These are phyloP conservation scores for Kazachstania psychrophila DNA, from an alignment of 805 yeast genomes.

Conservation along the genomic window DNA sequence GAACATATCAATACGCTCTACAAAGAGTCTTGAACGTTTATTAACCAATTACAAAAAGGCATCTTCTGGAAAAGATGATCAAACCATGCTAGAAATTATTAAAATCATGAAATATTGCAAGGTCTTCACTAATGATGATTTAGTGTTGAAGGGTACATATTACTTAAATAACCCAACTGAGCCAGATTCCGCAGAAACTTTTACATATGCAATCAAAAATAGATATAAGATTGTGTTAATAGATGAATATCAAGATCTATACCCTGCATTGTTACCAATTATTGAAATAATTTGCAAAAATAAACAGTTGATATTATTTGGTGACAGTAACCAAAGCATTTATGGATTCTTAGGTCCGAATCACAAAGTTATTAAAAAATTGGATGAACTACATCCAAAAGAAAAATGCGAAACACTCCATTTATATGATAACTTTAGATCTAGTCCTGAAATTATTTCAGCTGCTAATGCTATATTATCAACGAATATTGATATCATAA, in stretches of 20 bases:
- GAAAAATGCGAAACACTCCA: conserved; percentile 20
- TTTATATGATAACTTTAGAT: conserved; percentile 48
- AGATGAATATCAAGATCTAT: conserved; percentile 70
- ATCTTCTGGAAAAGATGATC: conserved; percentile 4
- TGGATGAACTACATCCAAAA: conserved; percentile 14
- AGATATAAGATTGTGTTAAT: conserved; percentile 40
- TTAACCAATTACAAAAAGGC: conserved; percentile 13
- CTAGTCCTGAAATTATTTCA: conserved; percentile 47
- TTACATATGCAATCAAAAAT: conserved; percentile 9
- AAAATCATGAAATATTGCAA: conserved; percentile 30
- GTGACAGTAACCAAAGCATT: conserved; percentile 64
- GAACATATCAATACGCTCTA: conserved; percentile 5
- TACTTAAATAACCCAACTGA: conserved; percentile 6
- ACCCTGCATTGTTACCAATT: conserved; percentile 40
- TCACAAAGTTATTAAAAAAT: conserved; percentile 25
- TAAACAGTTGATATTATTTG: conserved; percentile 56
- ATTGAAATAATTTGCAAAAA: conserved; percentile 31
- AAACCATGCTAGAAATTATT: conserved; percentile 16
- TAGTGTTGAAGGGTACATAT: conserved; percentile 18
- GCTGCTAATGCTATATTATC: conserved; percentile 4
- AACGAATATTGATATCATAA: not conserved
- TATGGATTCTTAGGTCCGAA: conserved; percentile 56
- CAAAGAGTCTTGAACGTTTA: conserved; percentile 15
- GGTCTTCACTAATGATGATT: conserved; percentile 27
- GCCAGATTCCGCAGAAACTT: not conserved